These are phyloP conservation scores for Cucurbitaria berberidis DNA, from an alignment of 2,329 filamentous ascomycete genomes.

Conservation along the genomic window DNA sequence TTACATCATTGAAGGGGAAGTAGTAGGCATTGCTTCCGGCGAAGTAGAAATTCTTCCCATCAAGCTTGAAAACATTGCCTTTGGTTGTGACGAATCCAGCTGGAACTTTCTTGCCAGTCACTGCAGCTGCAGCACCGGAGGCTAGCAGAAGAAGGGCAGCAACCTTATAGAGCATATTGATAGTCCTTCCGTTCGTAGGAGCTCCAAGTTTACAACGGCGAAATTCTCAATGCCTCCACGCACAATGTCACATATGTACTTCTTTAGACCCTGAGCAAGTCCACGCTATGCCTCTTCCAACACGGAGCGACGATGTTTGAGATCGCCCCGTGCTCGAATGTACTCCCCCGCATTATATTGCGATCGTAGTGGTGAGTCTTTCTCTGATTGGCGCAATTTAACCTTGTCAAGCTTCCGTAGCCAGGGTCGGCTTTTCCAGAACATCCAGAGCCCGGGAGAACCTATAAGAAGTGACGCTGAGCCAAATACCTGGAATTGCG, in stretches of 20 bases:
- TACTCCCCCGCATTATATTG: constrained; percentile 14
- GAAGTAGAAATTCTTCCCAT: constrained; percentile 63
- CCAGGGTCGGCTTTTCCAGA: constrained; percentile 12
- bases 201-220: too few species aligned
- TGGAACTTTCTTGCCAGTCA: constrained; percentile 16
- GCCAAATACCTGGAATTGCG: constrained; percentile 6
- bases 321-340: constrained; percentile 3
- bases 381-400: constrained; percentile 15
- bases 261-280: neutral
- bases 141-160: constrained; percentile 21
- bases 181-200: neutral
- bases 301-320: constrained; percentile 7
- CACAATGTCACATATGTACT: constrained; percentile 10
- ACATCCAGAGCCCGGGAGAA: neutral
- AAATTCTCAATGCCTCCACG: neutral
- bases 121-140: constrained; percentile 24
- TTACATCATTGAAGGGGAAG: constrained; percentile 61
- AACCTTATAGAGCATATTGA: constrained; percentile 24
- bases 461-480: neutral
- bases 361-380: neutral
- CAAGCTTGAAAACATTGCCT: constrained; percentile 59
- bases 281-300: constrained; percentile 8
- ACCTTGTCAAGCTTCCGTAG: constrained; percentile 3
- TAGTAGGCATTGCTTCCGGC: constrained; percentile 65
- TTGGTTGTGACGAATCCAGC: constrained; percentile 58